These are phyloP conservation scores for Xanthoconium purpureum DNA, from an alignment of 768 basidiomycete species.

Conservation along the genomic window DNA sequence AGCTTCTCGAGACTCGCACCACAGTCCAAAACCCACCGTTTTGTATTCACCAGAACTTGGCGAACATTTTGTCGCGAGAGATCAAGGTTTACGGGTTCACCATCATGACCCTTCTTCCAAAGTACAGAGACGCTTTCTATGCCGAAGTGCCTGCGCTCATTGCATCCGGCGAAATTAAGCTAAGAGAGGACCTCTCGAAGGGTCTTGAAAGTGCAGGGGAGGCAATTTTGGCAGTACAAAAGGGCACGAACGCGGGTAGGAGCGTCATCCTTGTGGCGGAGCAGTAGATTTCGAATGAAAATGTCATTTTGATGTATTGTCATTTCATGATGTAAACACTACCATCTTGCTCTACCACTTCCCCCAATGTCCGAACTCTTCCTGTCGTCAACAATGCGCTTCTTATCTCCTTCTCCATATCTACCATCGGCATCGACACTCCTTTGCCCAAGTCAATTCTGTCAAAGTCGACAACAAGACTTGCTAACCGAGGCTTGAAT, in stretches of 20 bases:
- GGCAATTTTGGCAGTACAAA: slow-evolving; percentile 36
- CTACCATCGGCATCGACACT: slow-evolving; percentile 8
- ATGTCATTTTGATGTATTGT: not conserved
- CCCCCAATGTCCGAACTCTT: slow-evolving; percentile 22
- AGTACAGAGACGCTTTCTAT: slow-evolving; percentile 43
- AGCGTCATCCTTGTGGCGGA: slow-evolving; percentile 13
- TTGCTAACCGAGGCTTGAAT: slow-evolving; percentile 21
- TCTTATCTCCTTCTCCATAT: slow-evolving; percentile 5
- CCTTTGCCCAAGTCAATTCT: slow-evolving; percentile 5
- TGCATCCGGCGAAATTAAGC: slow-evolving; percentile 46
- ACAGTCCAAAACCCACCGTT: slow-evolving; percentile 7
- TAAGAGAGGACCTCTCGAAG: slow-evolving; percentile 41
- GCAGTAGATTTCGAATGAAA: not conserved
- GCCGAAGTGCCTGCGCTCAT: slow-evolving; percentile 39
- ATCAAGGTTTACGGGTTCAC: slow-evolving; percentile 46
- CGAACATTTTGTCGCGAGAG: slow-evolving; percentile 38
- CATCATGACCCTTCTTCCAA: slow-evolving; percentile 27
- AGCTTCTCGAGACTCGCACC: not conserved
- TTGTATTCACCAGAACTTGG: slow-evolving; percentile 32
- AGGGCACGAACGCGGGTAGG: slow-evolving; percentile 36
- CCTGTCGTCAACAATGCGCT: slow-evolving; percentile 26
- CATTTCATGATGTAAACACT: slow-evolving; percentile 16
- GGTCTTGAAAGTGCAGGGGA: slow-evolving; percentile 43
- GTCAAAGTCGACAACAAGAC: slow-evolving; percentile 17
- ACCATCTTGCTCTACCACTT: slow-evolving; percentile 20